Base-by-base conservation (phyloP, 371 early-diverging fungal species). In the Syncephalastrum sp. region DNA sequence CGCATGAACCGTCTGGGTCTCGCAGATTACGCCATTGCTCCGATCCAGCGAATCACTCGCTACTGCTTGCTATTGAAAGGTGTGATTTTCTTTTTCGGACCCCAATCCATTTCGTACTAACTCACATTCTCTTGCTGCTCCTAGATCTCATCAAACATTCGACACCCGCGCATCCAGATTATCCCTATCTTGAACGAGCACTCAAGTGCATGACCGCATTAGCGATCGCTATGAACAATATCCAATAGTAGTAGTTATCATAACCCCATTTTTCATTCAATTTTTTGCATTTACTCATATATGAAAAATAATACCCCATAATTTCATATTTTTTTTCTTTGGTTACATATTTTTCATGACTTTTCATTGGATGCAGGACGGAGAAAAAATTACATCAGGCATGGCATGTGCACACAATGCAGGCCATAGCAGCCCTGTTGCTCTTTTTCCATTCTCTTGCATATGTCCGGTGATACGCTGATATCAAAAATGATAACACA, bases 41-140 rank as follows among this genome's bases (percentile, higher is more conserved):
- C 82, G 41, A 79, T 82, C 33, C 82, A 82, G 60, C 65, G 82
- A 41, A 68, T 82, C 50, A 73, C 79, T 19, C 67, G 82, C 12
- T 81, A 81, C 57, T 72, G 72, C 45, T 54, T 81, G 16, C 61
- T 81, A 42, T 43, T 81, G 21, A 70, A 70, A 75, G 81, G 81
- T 80, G 63, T 51, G 29, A 38, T 21, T 33, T 14, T 56, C 27
- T 42, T 14, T n/a, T 15, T 56, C 19, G 27, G 15, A 43, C n/a
- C 1, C 23, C n/a, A 49, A 46, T 50, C 21, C 27, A 16, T 15
- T n/a, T 17, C 46, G 23, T 14, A 15, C 15, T 38, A 47, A 24
- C 29, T 41, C 12, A 42, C 15, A 47, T 50, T 33, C 25, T 57
- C 47, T 57, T 45, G 54, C 60, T 60, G 41, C 23, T 49, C 14